Conservation (phyloP, 202 grass and related monocot species). For the Setaria viridis region DNA sequence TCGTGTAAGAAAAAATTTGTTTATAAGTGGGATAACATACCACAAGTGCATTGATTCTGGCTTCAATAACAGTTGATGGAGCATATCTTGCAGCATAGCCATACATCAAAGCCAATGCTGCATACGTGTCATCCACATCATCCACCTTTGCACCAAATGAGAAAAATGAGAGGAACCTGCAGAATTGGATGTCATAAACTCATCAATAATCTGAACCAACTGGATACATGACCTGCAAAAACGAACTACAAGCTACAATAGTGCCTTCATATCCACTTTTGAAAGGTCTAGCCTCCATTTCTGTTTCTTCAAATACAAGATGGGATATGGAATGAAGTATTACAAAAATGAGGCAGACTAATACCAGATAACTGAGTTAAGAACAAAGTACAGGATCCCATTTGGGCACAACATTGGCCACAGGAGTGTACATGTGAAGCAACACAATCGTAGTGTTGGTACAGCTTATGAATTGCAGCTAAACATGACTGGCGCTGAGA, state of each 20-base stretch:
- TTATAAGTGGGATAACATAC: constrained; percentile 54
- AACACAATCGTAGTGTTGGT: constrained; percentile 7
- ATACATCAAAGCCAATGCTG: constrained; percentile 97
- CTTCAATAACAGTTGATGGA: constrained; percentile 98
- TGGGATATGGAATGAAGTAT: constrained; percentile 21
- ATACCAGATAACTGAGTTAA: constrained; percentile 21
- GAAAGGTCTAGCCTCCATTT: constrained; percentile 20
- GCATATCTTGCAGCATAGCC: constrained; percentile 99
- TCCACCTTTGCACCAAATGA: constrained; percentile 74
- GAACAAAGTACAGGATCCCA: constrained; percentile 10
- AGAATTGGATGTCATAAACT: constrained; percentile 47
- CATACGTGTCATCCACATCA: constrained; percentile 96
- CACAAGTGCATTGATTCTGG: constrained; percentile 98
- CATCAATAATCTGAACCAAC: constrained; percentile 45
- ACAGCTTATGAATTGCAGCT: constrained; percentile 25
- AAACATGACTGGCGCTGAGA: constrained; percentile 18
- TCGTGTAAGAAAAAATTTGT: constrained; percentile 23
- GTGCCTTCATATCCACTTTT: neutral
- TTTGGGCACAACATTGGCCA: constrained; percentile 30
- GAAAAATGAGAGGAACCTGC: constrained; percentile 88
- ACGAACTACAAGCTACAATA: constrained; percentile 41
- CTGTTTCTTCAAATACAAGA: constrained; percentile 32
- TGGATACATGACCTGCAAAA: constrained; percentile 38
- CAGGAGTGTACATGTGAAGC: neutral
- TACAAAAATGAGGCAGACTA: constrained; percentile 1